Evolutionary conservation across 2,329 filamentous ascomycete species (phyloP).

Genomic region (Pyrenochaeta sp.): DNA sequence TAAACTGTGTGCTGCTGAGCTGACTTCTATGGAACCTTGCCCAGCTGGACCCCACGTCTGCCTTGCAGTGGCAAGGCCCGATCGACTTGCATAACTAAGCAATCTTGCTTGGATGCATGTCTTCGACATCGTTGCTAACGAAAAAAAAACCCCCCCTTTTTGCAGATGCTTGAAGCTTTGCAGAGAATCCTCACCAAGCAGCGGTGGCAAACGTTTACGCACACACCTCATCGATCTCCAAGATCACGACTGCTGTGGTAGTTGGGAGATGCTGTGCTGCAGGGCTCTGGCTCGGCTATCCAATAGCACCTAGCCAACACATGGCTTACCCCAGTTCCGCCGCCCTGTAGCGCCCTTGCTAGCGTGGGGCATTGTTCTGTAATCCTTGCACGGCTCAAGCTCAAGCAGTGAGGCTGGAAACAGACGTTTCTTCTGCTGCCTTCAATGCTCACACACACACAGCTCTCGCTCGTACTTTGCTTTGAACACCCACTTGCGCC

Average conservation of each 20-base stretch:
- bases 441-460: not conserved
- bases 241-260: not conserved
- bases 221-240: no score
- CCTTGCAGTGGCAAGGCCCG: no score
- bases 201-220: no score
- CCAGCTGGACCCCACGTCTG: no score
- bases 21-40: no score
- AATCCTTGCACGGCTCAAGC: not conserved
- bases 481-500: constrained; percentile 11
- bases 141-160: no score
- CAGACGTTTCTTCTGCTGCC: constrained; percentile 5
- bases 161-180: no score
- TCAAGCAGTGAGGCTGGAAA: not conserved
- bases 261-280: not conserved
- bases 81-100: no score
- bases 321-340: constrained; percentile 16
- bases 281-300: not conserved
- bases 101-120: no score
- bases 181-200: no score
- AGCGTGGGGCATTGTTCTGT: not conserved
- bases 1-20: no score
- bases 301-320: constrained; percentile 13
- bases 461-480: not conserved
- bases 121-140: no score
- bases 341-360: not conserved